A percentile compares a stretch with the other conserved stretches of the same genome.
Conservation (phyloP, 75 land plant genomes). For the Ceratopteris richardii region DNA sequence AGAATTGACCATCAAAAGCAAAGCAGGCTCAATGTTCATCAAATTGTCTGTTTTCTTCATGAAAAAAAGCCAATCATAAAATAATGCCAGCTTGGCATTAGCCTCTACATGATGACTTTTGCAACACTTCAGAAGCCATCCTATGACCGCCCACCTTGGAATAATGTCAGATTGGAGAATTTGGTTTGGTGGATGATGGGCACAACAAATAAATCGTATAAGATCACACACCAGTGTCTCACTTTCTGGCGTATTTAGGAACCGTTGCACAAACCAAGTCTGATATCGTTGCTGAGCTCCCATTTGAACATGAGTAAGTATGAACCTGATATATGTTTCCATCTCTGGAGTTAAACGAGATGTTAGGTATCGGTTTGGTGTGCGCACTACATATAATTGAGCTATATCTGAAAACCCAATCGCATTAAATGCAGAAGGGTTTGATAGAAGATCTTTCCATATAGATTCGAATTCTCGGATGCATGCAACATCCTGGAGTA, state of each 20-base stretch:
- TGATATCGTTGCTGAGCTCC: conserved; percentile 81
- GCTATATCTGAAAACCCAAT: conserved; percentile 55
- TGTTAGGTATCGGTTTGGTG: conserved; percentile 54
- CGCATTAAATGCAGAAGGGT: conserved; percentile 54
- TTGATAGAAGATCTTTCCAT: conserved; percentile 69
- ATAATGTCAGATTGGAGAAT: conserved; percentile 71
- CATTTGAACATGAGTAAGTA: conserved; percentile 76
- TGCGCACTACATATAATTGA: conserved; percentile 52
- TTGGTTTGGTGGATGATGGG: conserved; percentile 85
- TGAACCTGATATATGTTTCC: conserved; percentile 79
- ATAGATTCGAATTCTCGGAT: conserved; percentile 67
- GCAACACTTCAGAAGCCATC: conserved; percentile 85
- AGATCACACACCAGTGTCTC: conserved; percentile 68
- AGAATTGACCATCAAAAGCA: conserved; percentile 77
- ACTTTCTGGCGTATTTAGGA: conserved; percentile 47
- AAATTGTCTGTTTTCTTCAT: conserved; percentile 62
- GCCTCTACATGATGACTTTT: conserved; percentile 57
- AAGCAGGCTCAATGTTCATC: conserved; percentile 96
- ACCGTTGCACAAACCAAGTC: conserved; percentile 80
- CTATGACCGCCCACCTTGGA: conserved; percentile 91
- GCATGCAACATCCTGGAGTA: conserved; percentile 68
- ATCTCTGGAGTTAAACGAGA: conserved; percentile 82
- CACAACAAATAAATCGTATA: conserved; percentile 84
- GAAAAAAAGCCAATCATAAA: conserved; percentile 96
- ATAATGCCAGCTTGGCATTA: conserved; percentile 76